Conservation (phyloP, 2,329 filamentous ascomycete genomes). For the Colletotrichum spaethianum region DNA sequence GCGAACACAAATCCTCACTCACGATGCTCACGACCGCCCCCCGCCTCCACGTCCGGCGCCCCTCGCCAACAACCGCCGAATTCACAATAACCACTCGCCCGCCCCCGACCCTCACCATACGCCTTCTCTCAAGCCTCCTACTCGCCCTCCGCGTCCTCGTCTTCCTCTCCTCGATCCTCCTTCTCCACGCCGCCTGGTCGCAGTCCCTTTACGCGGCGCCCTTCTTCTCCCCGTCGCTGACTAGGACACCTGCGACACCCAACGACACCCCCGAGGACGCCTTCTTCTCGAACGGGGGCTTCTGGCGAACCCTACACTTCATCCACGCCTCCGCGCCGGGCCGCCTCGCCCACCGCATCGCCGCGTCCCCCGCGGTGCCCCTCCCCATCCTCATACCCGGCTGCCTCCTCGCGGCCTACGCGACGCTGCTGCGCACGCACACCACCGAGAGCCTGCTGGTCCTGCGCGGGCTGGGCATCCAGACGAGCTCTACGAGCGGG, state of each 20-base stretch:
- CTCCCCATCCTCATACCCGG: conserved; percentile 57
- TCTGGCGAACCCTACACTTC: conserved; percentile 47
- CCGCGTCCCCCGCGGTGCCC: conserved; percentile 51
- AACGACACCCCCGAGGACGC: conserved; percentile 9
- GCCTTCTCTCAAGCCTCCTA: conserved; percentile 60
- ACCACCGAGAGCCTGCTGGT: conserved; percentile 88
- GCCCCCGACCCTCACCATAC: conserved; percentile 62
- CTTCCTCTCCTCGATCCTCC: conserved; percentile 55
- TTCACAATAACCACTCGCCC: conserved; percentile 92
- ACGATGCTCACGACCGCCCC: conserved; percentile 74
- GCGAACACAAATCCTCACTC: conserved; percentile 4
- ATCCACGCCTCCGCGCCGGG: conserved; percentile 51
- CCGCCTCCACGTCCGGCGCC: conserved; percentile 74
- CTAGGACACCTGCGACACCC: conserved; percentile 21
- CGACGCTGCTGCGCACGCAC: conserved; percentile 62
- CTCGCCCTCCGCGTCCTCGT: conserved; percentile 60
- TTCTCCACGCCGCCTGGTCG: conserved; percentile 64
- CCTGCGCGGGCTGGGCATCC: conserved; percentile 89
- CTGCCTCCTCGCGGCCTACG: conserved; percentile 57
- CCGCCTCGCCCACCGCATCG: conserved; percentile 49
- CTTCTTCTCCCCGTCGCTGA: conserved; percentile 19
- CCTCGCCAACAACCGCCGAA: conserved; percentile 90
- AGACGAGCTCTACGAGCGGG: conserved; percentile 81
- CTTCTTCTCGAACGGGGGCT: conserved; percentile 34
- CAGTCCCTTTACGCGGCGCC: conserved; percentile 48